Base-by-base conservation (phyloP, 345 rosid species). In the Fremontodendron californicum region DNA sequence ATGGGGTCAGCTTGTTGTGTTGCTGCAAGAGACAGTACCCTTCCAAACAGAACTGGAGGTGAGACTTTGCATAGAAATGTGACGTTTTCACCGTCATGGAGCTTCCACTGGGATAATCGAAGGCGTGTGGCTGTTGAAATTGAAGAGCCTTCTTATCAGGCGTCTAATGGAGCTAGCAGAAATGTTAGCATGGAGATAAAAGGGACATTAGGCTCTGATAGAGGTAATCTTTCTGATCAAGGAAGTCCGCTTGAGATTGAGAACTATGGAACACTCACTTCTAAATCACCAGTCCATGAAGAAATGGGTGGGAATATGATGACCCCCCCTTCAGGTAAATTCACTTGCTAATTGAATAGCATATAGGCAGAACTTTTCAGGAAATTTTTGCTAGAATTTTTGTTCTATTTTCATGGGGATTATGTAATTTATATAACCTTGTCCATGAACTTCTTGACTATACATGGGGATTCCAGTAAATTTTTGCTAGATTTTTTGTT, bases 1-100 rank as follows among this genome's bases (percentile, higher is more conserved):
- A 96, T 96, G 99, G 99, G 99, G n/a, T 87, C 93, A 1, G 96
- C 81, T 86, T 96, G 99, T 72, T 96, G 99, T 88, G 85, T 87
- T 73, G 92, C 97, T 79, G 90, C 89, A 35, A 93, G 85, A 79
- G 93, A 89, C 64, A 85, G 78, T 5, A 90, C 86, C 31, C 43
- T 83, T 3, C 85, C 91, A 11, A 77, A 54, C 81, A 81, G 82
- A 72, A 49, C 78, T 46, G 79, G 74, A 40, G 71, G 75, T 82
- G 88, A 86, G 70, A 69, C 83, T 82, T 61, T 81, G 66, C 86
- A 81, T 78, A 75, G 94, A 63, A 90, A 84, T 81, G 73, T 77
- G n/a, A 70, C 87, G 5, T 87, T 93, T 66, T 96, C 99, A 8
- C 99, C 98, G 6, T 86, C 97, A n/a, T 92, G 96, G 99, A 93